Evolutionary conservation across 2,329 filamentous ascomycete genomes (phyloP).

Genomic region (Hypoxylon sp.): DNA sequence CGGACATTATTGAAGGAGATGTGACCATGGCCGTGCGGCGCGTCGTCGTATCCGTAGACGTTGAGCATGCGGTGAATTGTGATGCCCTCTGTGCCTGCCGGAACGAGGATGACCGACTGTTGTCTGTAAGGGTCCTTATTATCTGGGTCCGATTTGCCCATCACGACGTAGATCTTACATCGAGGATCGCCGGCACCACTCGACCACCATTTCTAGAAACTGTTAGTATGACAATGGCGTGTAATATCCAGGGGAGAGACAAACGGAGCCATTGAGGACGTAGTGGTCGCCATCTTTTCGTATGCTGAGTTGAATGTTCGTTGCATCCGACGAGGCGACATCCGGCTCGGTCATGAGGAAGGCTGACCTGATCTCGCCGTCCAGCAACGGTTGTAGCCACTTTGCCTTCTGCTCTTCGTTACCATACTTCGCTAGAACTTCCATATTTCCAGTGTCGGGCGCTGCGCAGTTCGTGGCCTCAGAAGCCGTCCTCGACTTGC

Average conservation of each 20-base stretch:
- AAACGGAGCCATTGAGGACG: slow-evolving; percentile 86
- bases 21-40: slow-evolving; percentile 97
- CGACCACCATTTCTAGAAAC: slow-evolving; percentile 94
- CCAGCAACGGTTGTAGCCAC: slow-evolving; percentile 85
- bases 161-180: slow-evolving; percentile 94
- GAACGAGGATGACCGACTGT: slow-evolving; percentile 93
- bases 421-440: slow-evolving; percentile 92
- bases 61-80: slow-evolving; percentile 94
- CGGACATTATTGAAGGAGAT: slow-evolving; percentile 90
- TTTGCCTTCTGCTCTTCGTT: slow-evolving; percentile 85
- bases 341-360: slow-evolving; percentile 96
- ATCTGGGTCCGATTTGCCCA: slow-evolving; percentile 88
- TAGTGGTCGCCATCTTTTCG: slow-evolving; percentile 86
- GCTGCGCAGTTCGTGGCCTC: slow-evolving; percentile 92
- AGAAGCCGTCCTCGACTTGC: slow-evolving; percentile 84
- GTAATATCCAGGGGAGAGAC: slow-evolving; percentile 46
- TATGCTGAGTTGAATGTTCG: slow-evolving; percentile 90
- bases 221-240: slow-evolving; percentile 31
- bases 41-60: slow-evolving; percentile 97
- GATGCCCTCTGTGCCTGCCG: slow-evolving; percentile 82
- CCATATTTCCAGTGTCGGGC: slow-evolving; percentile 96
- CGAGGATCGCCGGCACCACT: slow-evolving; percentile 93
- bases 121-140: slow-evolving; percentile 86
- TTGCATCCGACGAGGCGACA: slow-evolving; percentile 89
- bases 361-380: slow-evolving; percentile 87